Evolutionary conservation across 2,329 filamentous ascomycete genomes (phyloP).

Genomic region (Pseudopyrenochaeta lycopersici): DNA sequence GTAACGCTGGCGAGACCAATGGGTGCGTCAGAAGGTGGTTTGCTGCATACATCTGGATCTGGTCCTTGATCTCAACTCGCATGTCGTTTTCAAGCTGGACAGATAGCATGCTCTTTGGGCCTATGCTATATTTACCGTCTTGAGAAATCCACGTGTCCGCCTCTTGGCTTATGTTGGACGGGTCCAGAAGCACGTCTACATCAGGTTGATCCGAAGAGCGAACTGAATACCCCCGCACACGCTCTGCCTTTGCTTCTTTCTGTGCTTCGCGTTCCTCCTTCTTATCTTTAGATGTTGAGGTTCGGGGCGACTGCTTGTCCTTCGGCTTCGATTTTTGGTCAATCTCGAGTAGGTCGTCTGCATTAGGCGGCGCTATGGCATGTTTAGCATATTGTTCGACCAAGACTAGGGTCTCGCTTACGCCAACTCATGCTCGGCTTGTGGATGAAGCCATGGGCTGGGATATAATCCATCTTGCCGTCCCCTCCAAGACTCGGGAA

Average conservation of each 20-base stretch:
- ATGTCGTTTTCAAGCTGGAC: slow-evolving; percentile 70
- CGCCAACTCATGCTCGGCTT: slow-evolving; percentile 90
- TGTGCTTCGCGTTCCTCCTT: slow-evolving; percentile 44
- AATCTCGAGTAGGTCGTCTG: slow-evolving; percentile 71
- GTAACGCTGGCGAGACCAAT: slow-evolving; percentile 86
- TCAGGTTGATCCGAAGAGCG: slow-evolving; percentile 30
- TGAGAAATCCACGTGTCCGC: slow-evolving; percentile 34
- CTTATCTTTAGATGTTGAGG: slow-evolving; percentile 14
- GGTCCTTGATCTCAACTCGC: slow-evolving; percentile 79
- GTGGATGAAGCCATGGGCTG: slow-evolving; percentile 85
- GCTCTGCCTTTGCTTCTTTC: slow-evolving; percentile 43
- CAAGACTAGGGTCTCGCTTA: slow-evolving; percentile 17
- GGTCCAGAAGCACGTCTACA: slow-evolving; percentile 9
- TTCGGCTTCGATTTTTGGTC: slow-evolving; percentile 36
- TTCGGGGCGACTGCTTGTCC: slow-evolving; percentile 11
- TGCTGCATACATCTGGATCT: slow-evolving; percentile 88
- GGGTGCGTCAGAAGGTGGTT: slow-evolving; percentile 89
- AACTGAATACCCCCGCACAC: slow-evolving; percentile 47
- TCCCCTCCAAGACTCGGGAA: slow-evolving; percentile 87
- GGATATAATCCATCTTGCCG: slow-evolving; percentile 85
- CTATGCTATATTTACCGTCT: slow-evolving; percentile 49
- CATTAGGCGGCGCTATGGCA: slow-evolving; percentile 73
- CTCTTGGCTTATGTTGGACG: slow-evolving; percentile 7
- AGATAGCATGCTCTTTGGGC: slow-evolving; percentile 58
- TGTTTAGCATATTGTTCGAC: slow-evolving; percentile 5